A percentile compares a stretch with the other conserved stretches of the same genome.
phyloP scores from a whole-genome alignment of 345 rosid genomes.

The Eucalyptus erythrocorys region DNA sequence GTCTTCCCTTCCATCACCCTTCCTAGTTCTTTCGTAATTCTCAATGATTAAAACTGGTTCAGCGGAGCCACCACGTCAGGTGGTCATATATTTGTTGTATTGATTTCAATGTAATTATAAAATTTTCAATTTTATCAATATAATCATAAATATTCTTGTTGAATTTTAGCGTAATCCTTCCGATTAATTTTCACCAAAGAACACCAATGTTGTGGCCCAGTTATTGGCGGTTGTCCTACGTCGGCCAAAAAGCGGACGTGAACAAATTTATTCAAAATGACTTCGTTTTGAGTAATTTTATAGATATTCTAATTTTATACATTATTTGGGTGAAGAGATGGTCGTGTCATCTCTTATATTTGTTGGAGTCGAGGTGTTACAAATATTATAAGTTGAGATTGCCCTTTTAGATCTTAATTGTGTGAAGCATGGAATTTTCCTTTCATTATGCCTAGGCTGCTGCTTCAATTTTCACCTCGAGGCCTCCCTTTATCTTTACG shows the following conservation, averaged over 20 bases:
- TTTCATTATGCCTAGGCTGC: background rate
- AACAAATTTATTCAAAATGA: no score
- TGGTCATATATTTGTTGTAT: accelerated
- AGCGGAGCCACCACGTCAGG: no score
- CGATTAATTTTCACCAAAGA: accelerated
- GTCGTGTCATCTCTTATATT: no score
- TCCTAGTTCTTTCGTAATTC: background rate
- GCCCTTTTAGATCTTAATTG: no score
- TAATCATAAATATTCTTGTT: accelerated
- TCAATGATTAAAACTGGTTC: background rate
- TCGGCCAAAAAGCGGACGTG: accelerated
- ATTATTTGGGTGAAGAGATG: no score
- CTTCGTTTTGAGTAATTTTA: no score
- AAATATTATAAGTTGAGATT: background rate
- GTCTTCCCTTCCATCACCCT: background rate
- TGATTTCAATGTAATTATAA: no score
- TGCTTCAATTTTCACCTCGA: background rate
- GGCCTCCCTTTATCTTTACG: background rate
- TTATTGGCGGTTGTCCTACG: accelerated
- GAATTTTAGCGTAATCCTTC: no score
- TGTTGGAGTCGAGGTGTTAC: background rate
- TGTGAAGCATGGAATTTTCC: background rate
- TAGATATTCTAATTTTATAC: no score
- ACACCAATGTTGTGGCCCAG: accelerated
- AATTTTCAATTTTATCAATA: no score